Evolutionary conservation across 1,284 basidiomycete genomes (phyloP).

Genomic region (Cutaneotrichosporon dermatis): DNA sequence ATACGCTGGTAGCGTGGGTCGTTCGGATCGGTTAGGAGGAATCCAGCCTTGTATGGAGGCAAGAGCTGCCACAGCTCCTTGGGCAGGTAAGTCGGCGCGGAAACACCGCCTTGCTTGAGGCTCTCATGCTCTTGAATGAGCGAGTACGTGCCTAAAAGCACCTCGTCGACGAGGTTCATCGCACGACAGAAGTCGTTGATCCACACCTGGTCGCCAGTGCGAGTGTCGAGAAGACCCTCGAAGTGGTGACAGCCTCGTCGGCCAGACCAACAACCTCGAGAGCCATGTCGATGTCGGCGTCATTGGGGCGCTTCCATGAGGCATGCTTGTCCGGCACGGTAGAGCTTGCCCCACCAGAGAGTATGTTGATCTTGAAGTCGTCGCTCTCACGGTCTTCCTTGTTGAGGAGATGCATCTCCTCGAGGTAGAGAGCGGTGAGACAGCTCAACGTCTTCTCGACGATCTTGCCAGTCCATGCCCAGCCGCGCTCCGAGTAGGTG

Average conservation of each 20-base stretch:
- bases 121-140: constrained; percentile 42
- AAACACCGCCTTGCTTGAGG: constrained; percentile 37
- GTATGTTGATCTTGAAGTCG: constrained; percentile 72
- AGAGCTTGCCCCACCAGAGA: constrained; percentile 77
- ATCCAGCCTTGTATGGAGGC: constrained; percentile 65
- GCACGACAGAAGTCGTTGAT: constrained; percentile 92
- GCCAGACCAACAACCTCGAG: constrained; percentile 62
- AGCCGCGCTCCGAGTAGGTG: constrained; percentile 86
- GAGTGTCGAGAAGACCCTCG: constrained; percentile 59
- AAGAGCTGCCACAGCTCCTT: constrained; percentile 59
- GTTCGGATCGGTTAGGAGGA: constrained; percentile 66
- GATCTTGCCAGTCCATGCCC: constrained; percentile 72
- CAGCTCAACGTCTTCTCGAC: constrained; percentile 74
- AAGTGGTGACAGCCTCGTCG: constrained; percentile 65
- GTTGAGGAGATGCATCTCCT: constrained; percentile 80
- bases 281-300: constrained; percentile 66
- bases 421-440: constrained; percentile 71
- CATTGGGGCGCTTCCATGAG: constrained; percentile 69
- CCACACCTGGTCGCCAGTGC: constrained; percentile 60
- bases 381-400: constrained; percentile 71
- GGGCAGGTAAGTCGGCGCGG: constrained; percentile 48
- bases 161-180: constrained; percentile 44
- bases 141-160: constrained; percentile 32
- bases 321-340: constrained; percentile 73
- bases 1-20: constrained; percentile 72